Evolutionary conservation across 257 asterid genomes (phyloP).

Genomic region (Plectranthus barbatus): DNA sequence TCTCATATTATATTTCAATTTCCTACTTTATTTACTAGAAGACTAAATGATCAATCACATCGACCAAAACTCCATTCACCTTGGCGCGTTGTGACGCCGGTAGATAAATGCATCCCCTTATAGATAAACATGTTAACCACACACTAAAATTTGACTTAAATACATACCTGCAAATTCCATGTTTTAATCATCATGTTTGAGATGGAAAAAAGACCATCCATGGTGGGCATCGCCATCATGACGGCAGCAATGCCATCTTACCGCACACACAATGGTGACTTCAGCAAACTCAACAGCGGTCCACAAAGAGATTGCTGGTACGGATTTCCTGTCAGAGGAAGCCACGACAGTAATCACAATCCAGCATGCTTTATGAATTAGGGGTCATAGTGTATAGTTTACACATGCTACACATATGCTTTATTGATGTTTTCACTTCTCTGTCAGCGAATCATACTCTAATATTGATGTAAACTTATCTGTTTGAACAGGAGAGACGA

Average conservation of each 20-base stretch:
- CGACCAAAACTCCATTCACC: not conserved
- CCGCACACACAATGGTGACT: constrained; percentile 31
- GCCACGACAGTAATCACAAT: constrained; percentile 61
- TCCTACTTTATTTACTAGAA: not conserved
- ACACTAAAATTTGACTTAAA: not conserved
- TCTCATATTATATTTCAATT: not conserved
- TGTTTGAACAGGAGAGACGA: constrained; percentile 44
- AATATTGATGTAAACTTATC: not conserved
- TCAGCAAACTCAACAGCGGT: constrained; percentile 19
- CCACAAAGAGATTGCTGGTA: not conserved
- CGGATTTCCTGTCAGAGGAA: constrained; percentile 32
- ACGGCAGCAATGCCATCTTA: constrained; percentile 14
- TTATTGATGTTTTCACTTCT: not conserved
- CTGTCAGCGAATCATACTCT: not conserved
- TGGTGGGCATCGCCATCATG: constrained; percentile 30
- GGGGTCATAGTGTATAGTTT: no score
- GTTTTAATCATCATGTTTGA: not conserved
- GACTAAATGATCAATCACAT: not conserved
- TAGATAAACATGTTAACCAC: constrained; percentile 34
- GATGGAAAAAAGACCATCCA: constrained; percentile 2
- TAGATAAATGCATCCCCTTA: no score
- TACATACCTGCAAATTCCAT: not conserved
- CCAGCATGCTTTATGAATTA: constrained; percentile 61
- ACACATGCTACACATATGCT: constrained; percentile 7
- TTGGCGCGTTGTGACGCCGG: constrained; percentile 24